Evolutionary conservation across 768 basidiomycete genomes (phyloP).

Genomic region (Chalciporus piperatus): DNA sequence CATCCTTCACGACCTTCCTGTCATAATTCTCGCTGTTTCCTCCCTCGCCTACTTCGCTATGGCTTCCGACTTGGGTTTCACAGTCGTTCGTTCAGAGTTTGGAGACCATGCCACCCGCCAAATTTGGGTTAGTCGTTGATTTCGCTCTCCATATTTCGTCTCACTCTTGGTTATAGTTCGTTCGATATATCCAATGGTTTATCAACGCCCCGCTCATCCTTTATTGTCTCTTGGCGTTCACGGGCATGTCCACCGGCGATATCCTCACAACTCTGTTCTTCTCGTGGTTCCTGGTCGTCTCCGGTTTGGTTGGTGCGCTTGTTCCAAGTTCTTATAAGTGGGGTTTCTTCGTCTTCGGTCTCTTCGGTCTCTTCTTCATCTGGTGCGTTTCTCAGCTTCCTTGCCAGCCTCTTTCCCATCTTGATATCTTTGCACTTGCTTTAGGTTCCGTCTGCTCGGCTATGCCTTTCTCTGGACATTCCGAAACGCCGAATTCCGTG

Average conservation of each 20-base stretch:
- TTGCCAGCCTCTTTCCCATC: background rate
- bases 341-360: conserved; percentile 48
- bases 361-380: conserved; percentile 46
- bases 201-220: conserved; percentile 54
- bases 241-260: conserved; percentile 46
- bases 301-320: conserved; percentile 50
- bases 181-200: conserved; percentile 54
- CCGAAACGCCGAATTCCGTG: conserved; percentile 21
- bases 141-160: background rate
- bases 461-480: conserved; percentile 27
- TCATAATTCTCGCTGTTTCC: conserved; percentile 45
- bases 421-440: background rate
- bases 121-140: conserved; percentile 39
- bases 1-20: conserved; percentile 48
- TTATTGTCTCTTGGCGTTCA: conserved; percentile 43
- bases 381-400: conserved; percentile 32
- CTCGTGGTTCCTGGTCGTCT: conserved; percentile 44
- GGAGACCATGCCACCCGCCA: conserved; percentile 31
- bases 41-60: conserved; percentile 49
- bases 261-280: conserved; percentile 40
- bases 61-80: conserved; percentile 54
- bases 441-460: conserved; percentile 31
- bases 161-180: conserved; percentile 34
- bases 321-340: conserved; percentile 52
- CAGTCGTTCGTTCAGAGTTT: conserved; percentile 41